Evolutionary conservation across 1,284 basidiomycete species (phyloP), one percentile per base, ranked within the genome.

Genomic region (Trichosporon sp.): DNA sequence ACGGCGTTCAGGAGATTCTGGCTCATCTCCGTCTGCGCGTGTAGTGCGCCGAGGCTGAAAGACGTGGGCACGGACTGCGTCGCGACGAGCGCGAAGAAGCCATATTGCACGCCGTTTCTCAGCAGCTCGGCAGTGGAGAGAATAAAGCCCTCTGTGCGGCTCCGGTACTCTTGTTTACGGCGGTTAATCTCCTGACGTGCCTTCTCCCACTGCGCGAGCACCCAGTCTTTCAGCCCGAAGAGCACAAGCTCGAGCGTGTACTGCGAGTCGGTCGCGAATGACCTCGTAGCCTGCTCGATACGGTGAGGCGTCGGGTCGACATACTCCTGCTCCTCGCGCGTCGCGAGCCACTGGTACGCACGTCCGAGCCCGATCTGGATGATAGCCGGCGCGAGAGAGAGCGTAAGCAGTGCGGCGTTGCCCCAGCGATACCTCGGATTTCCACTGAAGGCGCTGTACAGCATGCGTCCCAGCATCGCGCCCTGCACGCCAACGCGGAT

Each of bases 221-320:
- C 87, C 90, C 90, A 92, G 33, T 88, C 87, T 19, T 86, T 87
- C 10, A 92, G 83, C 6, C 89, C 89, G 74, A 92, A 93, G 6
- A 92, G 81, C 37, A 88, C 83, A 19, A 92, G 84, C 76, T 93
- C 90, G 25, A 88, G 86, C 29, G 49, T 54, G 49, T 23, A 54
- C 49, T 54, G 49, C 27, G 49, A 4, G 27, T 54, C 49, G 49
- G 13, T 61, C 36, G 27, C 89, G 86, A 54, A 54, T 4, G 49
- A 25, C 3, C 49, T 13, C 27, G 49, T 54, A 25, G 49, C 49
- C 27, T 54, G 49, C 49, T 58, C 58, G 19, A 57, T 29, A 6
- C 32, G 19, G 19, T 33, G 40, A 2, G 52, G 27, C 1, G 34
- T 56, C 23, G 33, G 33, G 32, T 33, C 59, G 61, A 40, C 33